Conservation (phyloP, 805 yeast species). For the Cephaloascus fragrans region DNA sequence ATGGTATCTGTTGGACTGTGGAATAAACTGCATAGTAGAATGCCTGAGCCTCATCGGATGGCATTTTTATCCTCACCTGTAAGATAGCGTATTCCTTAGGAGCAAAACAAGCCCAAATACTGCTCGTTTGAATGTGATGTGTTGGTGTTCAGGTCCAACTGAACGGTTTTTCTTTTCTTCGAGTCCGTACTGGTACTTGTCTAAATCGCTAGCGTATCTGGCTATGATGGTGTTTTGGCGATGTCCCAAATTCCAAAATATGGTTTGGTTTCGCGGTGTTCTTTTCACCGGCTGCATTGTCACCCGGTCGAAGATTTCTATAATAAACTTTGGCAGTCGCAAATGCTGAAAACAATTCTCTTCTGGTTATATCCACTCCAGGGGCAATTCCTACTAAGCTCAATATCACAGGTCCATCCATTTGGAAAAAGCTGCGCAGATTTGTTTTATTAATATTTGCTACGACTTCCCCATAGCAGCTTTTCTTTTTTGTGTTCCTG, state of each 20-base stretch:
- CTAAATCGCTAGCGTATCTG: too few species aligned
- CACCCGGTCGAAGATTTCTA: background rate
- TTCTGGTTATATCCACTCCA: background rate
- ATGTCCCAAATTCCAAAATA: background rate
- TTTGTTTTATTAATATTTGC: too few species aligned
- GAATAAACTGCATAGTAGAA: constrained; percentile 56
- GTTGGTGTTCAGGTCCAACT: background rate
- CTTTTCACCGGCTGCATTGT: background rate
- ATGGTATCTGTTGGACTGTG: constrained; percentile 43
- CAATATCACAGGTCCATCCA: too few species aligned
- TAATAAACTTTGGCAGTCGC: background rate
- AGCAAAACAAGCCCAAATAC: background rate
- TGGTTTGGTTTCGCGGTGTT: background rate
- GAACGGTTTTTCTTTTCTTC: too few species aligned
- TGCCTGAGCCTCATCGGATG: constrained; percentile 35
- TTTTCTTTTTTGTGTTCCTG: too few species aligned
- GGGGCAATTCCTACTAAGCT: background rate
- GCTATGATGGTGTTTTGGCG: too few species aligned
- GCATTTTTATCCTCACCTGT: background rate
- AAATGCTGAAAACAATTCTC: background rate
- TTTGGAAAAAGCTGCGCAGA: too few species aligned
- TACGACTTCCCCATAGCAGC: too few species aligned
- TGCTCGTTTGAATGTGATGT: background rate
- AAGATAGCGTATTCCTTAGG: background rate
- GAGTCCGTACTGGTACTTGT: too few species aligned